These are phyloP conservation scores for Thecaphora frezii DNA, from an alignment of 1,284 basidiomycete genomes.

Conservation along the genomic window DNA sequence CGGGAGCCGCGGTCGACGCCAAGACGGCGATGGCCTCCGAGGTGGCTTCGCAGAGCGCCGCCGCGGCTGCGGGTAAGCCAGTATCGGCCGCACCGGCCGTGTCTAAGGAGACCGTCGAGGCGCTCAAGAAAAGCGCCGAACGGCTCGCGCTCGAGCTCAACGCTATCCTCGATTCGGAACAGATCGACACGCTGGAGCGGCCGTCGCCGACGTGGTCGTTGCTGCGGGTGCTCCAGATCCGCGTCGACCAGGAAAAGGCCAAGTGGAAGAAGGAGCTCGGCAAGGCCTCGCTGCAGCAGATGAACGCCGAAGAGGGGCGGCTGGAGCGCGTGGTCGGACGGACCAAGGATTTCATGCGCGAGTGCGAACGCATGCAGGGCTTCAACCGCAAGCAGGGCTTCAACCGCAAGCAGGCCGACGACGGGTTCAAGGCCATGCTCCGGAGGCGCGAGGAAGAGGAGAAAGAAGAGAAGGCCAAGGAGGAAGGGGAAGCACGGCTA, in stretches of 20 bases:
- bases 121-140: conserved; percentile 14
- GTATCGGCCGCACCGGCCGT: conserved; percentile 1
- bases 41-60: not conserved
- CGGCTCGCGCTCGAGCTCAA: conserved; percentile 14
- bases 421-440: conserved; percentile 39
- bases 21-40: not conserved
- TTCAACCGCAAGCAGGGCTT: conserved; percentile 46
- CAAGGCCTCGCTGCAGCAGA: conserved; percentile 13
- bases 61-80: not conserved
- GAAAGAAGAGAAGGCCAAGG: conserved; percentile 32
- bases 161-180: conserved; percentile 27
- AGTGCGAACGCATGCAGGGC: conserved; percentile 42
- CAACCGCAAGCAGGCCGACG: conserved; percentile 34
- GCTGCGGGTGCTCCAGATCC: conserved; percentile 40
- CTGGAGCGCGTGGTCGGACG: conserved; percentile 26
- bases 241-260: conserved; percentile 45
- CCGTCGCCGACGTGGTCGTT: conserved; percentile 44
- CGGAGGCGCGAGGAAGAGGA: conserved; percentile 38
- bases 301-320: conserved; percentile 24
- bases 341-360: conserved; percentile 44
- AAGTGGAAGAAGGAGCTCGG: conserved; percentile 43
- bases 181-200: conserved; percentile 46
- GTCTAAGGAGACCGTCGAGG: conserved; percentile 15
- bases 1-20: not conserved
- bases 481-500: conserved; percentile 40